Base-by-base conservation (phyloP, 371 early-diverging fungal species). In the Mortierella sp. region DNA sequence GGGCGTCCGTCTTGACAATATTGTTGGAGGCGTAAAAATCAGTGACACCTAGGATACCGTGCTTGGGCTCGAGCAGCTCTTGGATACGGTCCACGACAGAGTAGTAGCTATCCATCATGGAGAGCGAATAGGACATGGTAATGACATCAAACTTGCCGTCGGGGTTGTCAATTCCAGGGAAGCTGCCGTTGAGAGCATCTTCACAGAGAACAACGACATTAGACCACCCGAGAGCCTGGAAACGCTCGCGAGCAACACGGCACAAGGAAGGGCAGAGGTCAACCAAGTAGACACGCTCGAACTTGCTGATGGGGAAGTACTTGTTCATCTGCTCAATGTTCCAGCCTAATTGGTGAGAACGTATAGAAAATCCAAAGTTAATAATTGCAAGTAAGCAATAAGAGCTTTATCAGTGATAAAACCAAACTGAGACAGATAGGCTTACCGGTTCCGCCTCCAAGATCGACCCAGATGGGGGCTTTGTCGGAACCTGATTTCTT, bases 91-190 rank as follows among this genome's bases (percentile, higher is more conserved):
- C 96, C 26, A 97, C 89, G 19, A 96, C 92, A 16, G 95, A 90
- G 79, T 91, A 95, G 82, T 91, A 95, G 63, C 88, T 82, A 54
- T 95, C 96, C 84, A 97, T 95, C 97, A 97, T 97, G 3, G 96
- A 95, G 55, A 97, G 91, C n/a, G 96, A 95, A 89, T 97, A 97
- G 3, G 95, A 95, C 92, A 96, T 94, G 72, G 96, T 96, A 42
- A 97, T 90, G 31, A 96, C 82, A 48, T 94, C 93, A 44, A 95
- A 91, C 63, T 93, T 90, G 73, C 94, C 95, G n/a, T 91, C 91
- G 31, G 89, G 75, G 24, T 87, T 80, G 21, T 88, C 91, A 58
- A 91, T 81, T 24, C 91, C 92, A 26, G 96, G 94, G 38, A 95
- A 86, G 57, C 88, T 87, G 85, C 95, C 96, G 16, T 88, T 88